Evolutionary conservation across 148 eudicot genomes (phyloP).

Genomic region (Arbutus unedo): DNA sequence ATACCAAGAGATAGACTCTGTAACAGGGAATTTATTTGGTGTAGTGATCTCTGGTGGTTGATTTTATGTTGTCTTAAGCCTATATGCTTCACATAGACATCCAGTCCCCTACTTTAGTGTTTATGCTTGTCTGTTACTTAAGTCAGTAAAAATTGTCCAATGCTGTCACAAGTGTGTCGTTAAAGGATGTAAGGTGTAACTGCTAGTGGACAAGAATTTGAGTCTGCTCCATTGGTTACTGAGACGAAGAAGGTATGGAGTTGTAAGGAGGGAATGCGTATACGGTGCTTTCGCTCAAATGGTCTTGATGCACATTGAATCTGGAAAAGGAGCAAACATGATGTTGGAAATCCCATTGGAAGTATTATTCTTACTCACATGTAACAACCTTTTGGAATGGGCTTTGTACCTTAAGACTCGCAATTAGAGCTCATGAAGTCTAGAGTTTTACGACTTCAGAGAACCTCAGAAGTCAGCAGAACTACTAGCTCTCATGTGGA

Average conservation of each 20-base stretch:
- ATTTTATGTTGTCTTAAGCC: neutral
- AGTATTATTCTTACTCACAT: neutral
- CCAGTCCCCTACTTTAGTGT: neutral
- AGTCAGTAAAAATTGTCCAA: neutral
- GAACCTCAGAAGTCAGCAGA: neutral
- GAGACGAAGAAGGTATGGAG: neutral
- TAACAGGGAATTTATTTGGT: neutral
- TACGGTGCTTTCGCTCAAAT: neutral
- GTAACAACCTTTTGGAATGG: neutral
- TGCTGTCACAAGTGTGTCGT: neutral
- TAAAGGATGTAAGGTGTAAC: neutral
- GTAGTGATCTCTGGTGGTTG: neutral
- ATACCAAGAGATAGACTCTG: neutral
- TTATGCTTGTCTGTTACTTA: neutral
- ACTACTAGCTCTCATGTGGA: neutral
- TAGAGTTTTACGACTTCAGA: neutral
- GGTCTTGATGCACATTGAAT: neutral
- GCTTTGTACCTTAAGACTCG: neutral
- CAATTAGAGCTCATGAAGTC: neutral
- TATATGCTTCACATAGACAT: neutral
- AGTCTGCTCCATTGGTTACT: neutral
- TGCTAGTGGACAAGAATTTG: neutral
- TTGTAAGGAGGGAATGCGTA: neutral
- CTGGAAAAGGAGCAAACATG: neutral
- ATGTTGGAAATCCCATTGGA: neutral